These are phyloP conservation scores for Eimeria acervulina DNA, from an alignment of 169 alveolate species.

Conservation along the genomic window DNA sequence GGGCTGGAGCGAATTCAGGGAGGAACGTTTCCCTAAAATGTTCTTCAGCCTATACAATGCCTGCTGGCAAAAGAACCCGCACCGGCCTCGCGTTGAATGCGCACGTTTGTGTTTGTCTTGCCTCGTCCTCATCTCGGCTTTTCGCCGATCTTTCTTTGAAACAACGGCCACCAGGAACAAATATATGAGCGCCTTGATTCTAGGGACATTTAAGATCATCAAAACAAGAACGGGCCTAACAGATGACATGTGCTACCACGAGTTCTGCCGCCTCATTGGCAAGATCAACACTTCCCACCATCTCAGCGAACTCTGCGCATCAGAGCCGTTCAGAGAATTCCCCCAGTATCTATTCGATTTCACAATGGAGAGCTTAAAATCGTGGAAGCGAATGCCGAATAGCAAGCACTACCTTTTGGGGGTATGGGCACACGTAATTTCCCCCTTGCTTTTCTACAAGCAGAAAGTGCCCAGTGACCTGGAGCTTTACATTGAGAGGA, in stretches of 20 bases:
- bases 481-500: slow-evolving; percentile 90
- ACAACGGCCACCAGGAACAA: slow-evolving; percentile 92
- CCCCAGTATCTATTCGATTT: slow-evolving; percentile 93
- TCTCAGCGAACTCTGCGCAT: slow-evolving; percentile 87
- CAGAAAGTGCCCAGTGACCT: slow-evolving; percentile 91
- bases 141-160: slow-evolving; percentile 94
- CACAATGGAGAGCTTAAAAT: slow-evolving; percentile 93
- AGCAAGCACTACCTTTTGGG: slow-evolving; percentile 96
- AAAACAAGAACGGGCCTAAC: slow-evolving; percentile 93
- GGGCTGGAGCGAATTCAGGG: slow-evolving; percentile 94
- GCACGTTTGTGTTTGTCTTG: slow-evolving; percentile 93
- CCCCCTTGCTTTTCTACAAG: slow-evolving; percentile 92
- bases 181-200: slow-evolving; percentile 92
- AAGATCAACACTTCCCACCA: slow-evolving; percentile 95
- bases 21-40: slow-evolving; percentile 90
- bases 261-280: slow-evolving; percentile 95
- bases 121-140: slow-evolving; percentile 93
- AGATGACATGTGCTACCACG: slow-evolving; percentile 95
- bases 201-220: slow-evolving; percentile 93
- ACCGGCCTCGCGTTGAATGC: slow-evolving; percentile 86
- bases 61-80: slow-evolving; percentile 85
- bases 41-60: slow-evolving; percentile 91
- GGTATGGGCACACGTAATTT: slow-evolving; percentile 96
- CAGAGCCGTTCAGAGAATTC: slow-evolving; percentile 92
- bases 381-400: slow-evolving; percentile 93